A percentile compares a stretch with the other conserved stretches of the same genome.
Evolutionary conservation across 179 eudicot genomes (phyloP).

Genomic region (Spergularia azorica): DNA sequence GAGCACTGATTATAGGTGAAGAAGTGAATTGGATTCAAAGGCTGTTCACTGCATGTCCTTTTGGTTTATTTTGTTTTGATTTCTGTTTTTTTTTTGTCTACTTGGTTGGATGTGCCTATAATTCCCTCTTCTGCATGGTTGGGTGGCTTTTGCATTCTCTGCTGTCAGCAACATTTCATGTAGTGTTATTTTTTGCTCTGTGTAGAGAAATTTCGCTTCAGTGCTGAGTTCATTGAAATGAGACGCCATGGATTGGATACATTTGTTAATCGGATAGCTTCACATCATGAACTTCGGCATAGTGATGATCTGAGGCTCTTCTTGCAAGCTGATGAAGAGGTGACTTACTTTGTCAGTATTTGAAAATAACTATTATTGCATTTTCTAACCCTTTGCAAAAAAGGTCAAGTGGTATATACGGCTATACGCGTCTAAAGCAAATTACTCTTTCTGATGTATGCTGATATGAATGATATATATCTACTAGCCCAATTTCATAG

Average conservation of each 20-base stretch:
- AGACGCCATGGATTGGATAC: slow-evolving; percentile 92
- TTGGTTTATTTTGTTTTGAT: no score
- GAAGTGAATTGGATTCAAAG: no score
- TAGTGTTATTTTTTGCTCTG: slow-evolving; percentile 26
- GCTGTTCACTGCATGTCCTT: no score
- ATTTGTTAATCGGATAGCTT: slow-evolving; percentile 88
- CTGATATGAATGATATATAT: background rate
- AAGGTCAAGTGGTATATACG: background rate
- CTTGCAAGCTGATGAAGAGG: slow-evolving; percentile 98
- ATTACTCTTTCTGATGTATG: background rate
- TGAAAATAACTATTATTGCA: background rate
- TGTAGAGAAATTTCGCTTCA: slow-evolving; percentile 95
- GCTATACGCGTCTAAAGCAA: background rate
- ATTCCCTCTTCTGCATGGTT: no score
- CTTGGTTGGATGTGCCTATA: background rate
- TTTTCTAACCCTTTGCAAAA: background rate
- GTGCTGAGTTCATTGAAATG: slow-evolving; percentile 98
- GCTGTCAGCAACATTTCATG: background rate
- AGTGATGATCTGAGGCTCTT: slow-evolving; percentile 91
- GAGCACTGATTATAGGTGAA: no score
- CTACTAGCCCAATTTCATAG: background rate
- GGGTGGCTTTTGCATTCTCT: no score
- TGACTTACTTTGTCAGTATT: slow-evolving; percentile 30
- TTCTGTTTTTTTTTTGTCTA: no score
- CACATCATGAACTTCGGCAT: slow-evolving; percentile 76